These are phyloP conservation scores for Pestalotiopsis fici DNA, from an alignment of 2,329 filamentous ascomycete genomes.

Conservation along the genomic window DNA sequence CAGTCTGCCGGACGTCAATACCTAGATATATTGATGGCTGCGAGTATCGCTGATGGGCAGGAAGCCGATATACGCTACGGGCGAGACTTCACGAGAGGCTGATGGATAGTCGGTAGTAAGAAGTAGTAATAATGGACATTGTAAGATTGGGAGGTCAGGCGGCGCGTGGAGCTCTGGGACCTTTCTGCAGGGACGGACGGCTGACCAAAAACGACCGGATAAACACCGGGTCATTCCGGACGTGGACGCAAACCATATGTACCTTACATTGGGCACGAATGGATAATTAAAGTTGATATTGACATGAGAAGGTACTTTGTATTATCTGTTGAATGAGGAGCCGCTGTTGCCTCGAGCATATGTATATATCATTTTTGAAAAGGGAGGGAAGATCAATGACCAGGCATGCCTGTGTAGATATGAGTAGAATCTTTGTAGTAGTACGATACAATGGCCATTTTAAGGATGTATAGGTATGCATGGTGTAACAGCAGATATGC, in stretches of 20 bases:
- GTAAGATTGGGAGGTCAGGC: constrained; percentile 5
- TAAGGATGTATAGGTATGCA: not conserved
- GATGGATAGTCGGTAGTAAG: not conserved
- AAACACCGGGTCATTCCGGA: not conserved
- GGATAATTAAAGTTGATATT: too few species aligned
- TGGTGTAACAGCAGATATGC: not conserved
- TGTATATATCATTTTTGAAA: too few species aligned
- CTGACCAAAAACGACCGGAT: not conserved
- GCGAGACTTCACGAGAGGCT: not conserved
- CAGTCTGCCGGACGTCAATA: not conserved
- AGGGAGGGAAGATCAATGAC: too few species aligned
- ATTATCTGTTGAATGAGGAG: too few species aligned
- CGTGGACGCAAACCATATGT: not conserved
- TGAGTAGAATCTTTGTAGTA: too few species aligned
- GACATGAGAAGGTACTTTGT: too few species aligned
- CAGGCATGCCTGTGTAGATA: too few species aligned
- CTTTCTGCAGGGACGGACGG: not conserved
- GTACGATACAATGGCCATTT: too few species aligned
- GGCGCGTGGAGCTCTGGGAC: not conserved
- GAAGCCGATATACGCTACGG: not conserved
- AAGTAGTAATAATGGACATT: not conserved
- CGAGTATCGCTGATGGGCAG: not conserved
- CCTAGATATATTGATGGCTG: not conserved
- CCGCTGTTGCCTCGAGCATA: too few species aligned
- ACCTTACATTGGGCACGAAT: too few species aligned